These are phyloP conservation scores for Kitagawia praeruptora DNA, from an alignment of 129 eudicot species.

Conservation along the genomic window DNA sequence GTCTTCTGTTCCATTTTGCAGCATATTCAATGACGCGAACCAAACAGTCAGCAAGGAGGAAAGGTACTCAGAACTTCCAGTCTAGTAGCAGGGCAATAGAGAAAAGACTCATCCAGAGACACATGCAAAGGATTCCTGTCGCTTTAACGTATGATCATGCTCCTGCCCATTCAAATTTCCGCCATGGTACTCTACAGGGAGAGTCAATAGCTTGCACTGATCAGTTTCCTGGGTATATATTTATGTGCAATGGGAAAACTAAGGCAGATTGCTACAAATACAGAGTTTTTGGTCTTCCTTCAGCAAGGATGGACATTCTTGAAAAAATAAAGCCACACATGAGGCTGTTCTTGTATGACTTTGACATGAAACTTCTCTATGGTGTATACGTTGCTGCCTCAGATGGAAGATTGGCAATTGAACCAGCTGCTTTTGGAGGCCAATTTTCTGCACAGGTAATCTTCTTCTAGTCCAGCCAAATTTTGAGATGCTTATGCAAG, in stretches of 20 bases:
- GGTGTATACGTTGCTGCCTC: slow-evolving; percentile 20
- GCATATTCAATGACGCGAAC: not conserved
- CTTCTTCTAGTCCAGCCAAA: not conserved
- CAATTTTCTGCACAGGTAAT: slow-evolving; percentile 25
- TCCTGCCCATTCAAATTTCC: not conserved
- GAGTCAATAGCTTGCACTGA: slow-evolving; percentile 1
- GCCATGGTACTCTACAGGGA: not conserved
- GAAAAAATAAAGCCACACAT: slow-evolving; percentile 15
- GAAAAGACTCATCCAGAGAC: slow-evolving; percentile 3
- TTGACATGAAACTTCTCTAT: slow-evolving; percentile 19
- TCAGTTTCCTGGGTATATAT: slow-evolving; percentile 22
- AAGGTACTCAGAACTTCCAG: not conserved
- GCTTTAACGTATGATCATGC: not conserved
- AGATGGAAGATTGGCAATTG: slow-evolving; percentile 15
- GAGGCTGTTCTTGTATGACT: slow-evolving; percentile 25
- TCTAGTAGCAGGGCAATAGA: slow-evolving; percentile 12
- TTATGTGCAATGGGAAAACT: slow-evolving; percentile 24
- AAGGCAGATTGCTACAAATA: slow-evolving; percentile 23
- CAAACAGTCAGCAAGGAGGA: not conserved
- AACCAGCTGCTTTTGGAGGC: slow-evolving; percentile 31
- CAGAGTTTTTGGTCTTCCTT: slow-evolving; percentile 25
- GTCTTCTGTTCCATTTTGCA: not conserved
- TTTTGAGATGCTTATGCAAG: not conserved
- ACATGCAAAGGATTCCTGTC: slow-evolving; percentile 6
- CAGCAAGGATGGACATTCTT: slow-evolving; percentile 6